Conservation (phyloP, 768 basidiomycete species). For the Suillus bovinus region DNA sequence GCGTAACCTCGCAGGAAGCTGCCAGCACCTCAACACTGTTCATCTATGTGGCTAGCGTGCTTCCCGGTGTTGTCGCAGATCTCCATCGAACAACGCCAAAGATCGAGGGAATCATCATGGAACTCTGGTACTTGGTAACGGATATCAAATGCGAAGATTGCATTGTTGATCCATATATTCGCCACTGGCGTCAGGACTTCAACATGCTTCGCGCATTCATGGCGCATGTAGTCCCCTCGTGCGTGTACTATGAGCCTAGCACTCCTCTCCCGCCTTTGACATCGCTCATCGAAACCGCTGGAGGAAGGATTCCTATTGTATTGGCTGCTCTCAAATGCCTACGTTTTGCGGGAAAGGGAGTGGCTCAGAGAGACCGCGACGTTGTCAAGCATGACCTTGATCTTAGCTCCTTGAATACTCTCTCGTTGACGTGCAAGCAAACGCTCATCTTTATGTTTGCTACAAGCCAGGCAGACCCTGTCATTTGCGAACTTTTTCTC, state of each 20-base stretch:
- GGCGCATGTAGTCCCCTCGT: conserved; percentile 1
- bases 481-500: conserved; percentile 2
- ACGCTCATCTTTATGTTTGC: conserved; percentile 1
- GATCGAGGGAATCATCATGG: conserved; percentile 5
- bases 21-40: conserved; percentile 1
- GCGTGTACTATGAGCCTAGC: conserved; percentile 3
- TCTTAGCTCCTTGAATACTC: background rate
- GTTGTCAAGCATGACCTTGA: background rate
- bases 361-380: background rate
- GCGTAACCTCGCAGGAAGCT: background rate
- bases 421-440: conserved; percentile 3
- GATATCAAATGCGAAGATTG: background rate
- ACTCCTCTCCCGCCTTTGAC: conserved; percentile 2
- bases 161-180: conserved; percentile 2
- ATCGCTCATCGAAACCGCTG: conserved; percentile 1
- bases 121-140: conserved; percentile 1
- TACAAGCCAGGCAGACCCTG: background rate
- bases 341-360: conserved; percentile 2
- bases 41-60: background rate
- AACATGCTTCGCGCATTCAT: conserved; percentile 4
- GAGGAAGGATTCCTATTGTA: conserved; percentile 2
- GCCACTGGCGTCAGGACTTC: conserved; percentile 2
- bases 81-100: background rate
- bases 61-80: conserved; percentile 1
- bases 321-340: conserved; percentile 1